phyloP scores from a whole-genome alignment of 2,329 filamentous ascomycete species.

The Claviceps lovelessii region DNA sequence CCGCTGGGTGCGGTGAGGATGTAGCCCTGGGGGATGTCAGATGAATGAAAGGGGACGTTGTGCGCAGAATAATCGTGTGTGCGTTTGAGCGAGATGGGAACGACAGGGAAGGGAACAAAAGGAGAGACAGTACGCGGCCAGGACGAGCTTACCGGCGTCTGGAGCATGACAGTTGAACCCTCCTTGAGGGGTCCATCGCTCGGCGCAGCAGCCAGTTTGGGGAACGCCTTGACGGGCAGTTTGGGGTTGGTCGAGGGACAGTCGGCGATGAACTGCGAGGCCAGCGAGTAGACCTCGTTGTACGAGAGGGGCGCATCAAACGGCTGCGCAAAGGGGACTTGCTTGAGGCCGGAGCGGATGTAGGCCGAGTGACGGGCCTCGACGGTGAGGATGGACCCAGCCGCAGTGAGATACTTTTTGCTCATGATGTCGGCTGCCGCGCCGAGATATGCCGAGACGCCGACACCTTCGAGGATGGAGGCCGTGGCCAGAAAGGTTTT shows the following conservation, averaged over 20 bases:
- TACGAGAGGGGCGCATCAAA: slow-evolving; percentile 45
- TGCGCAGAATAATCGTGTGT: no score
- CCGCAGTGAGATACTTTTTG: slow-evolving; percentile 43
- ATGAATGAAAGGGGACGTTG: no score
- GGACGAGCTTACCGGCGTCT: not conserved
- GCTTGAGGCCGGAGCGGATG: slow-evolving; percentile 33
- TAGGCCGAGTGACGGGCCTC: slow-evolving; percentile 51
- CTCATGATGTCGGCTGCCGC: slow-evolving; percentile 44
- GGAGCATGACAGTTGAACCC: not conserved
- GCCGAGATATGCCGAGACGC: slow-evolving; percentile 50
- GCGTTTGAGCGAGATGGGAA: not conserved
- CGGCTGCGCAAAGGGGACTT: slow-evolving; percentile 41
- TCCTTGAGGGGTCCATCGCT: not conserved
- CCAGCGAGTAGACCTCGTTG: slow-evolving; percentile 50
- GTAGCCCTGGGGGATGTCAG: not conserved
- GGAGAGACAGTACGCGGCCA: no score
- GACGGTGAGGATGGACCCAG: slow-evolving; percentile 47
- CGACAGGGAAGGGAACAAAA: not conserved
- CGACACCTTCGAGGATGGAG: slow-evolving; percentile 49
- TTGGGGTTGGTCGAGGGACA: slow-evolving; percentile 40
- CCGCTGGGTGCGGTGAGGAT: not conserved
- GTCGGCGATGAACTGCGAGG: slow-evolving; percentile 43
- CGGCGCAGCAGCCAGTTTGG: slow-evolving; percentile 23
- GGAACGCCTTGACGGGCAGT: slow-evolving; percentile 48
- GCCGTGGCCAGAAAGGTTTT: slow-evolving; percentile 46